phyloP scores from a whole-genome alignment of 192 early-diverging fungal genomes.

The Phlyctochytrium arcticum region DNA sequence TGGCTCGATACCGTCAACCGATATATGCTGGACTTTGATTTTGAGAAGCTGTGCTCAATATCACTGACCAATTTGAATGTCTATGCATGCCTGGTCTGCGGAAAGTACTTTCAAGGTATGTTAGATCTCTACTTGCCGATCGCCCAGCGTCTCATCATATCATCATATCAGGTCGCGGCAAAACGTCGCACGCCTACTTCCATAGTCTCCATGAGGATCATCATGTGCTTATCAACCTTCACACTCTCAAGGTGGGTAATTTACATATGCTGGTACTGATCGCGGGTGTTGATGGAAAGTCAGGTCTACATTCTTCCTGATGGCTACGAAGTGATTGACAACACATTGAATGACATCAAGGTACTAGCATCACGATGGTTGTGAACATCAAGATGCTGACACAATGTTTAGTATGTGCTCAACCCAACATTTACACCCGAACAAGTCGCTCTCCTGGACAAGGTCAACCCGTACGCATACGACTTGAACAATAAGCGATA shows the following conservation, averaged over 20 bases:
- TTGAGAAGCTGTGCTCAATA: slow-evolving; percentile 95
- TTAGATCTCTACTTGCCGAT: background rate
- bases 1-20: slow-evolving; percentile 86
- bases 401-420: slow-evolving; percentile 65
- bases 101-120: slow-evolving; percentile 88
- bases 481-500: slow-evolving; percentile 86
- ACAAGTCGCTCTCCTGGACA: slow-evolving; percentile 69
- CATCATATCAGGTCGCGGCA: slow-evolving; percentile 66
- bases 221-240: slow-evolving; percentile 91
- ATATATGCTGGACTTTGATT: slow-evolving; percentile 92
- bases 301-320: slow-evolving; percentile 90
- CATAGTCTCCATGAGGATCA: slow-evolving; percentile 94
- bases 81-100: slow-evolving; percentile 94
- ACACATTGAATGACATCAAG: slow-evolving; percentile 89
- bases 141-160: background rate
- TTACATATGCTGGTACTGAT: background rate
- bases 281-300: background rate
- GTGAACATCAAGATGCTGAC: background rate
- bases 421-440: slow-evolving; percentile 71
- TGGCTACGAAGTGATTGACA: slow-evolving; percentile 82
- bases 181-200: slow-evolving; percentile 88
- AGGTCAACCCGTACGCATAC: slow-evolving; percentile 49
- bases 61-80: slow-evolving; percentile 91
- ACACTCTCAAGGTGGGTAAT: slow-evolving; percentile 61
- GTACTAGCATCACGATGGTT: slow-evolving; percentile 38